Base-by-base conservation (phyloP, 2,329 filamentous ascomycete species). In the Drechslerella dactyloides region DNA sequence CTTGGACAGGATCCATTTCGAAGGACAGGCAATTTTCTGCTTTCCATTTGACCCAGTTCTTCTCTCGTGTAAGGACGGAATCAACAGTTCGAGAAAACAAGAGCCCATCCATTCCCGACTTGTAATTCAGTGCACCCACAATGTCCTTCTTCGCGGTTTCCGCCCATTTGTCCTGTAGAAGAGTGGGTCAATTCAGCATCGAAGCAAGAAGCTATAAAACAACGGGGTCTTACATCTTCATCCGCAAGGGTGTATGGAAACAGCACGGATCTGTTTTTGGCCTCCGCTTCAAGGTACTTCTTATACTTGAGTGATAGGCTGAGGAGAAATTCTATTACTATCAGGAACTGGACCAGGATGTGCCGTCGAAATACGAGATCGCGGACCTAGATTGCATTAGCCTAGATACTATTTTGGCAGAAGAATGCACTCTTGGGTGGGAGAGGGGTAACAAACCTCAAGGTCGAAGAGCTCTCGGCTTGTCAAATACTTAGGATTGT, bases 11-110 rank as follows among this genome's bases (percentile, higher is more conserved):
- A 21, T 89, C 86, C 69, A 86, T 85, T 77, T 93, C 88, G 77
- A 99, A 97, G 4, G 89, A 86, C 23, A 91, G 91, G 78, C 94
- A 99, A 75, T 89, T 91, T 79, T 97, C 92, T 70, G 93, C 89
- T 81, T 99, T 99, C 94, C 94, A 99, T 74, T 92, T 89, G 50
- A 96, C 92, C 96, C 96, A 99, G 78, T 97, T 97, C 82, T 97
- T 97, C 80, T 99, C 94, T 74, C 94, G 86, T 23, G 91, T 91
- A 30, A 99, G 85, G 33, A 99, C 93, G 11, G 93, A 97, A 79
- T 97, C 93, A 33, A 99, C 92, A 86, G 97, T 96, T 42, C 94
- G 89, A 80, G 92, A 90, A 80, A 97, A 99, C 80, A 96, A 96
- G 74, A 91, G 90, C 30, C 94, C 94, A 77, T 96, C 93, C 46